Evolutionary conservation across 1,284 basidiomycete species (phyloP).

Genomic region (Pascua sp.): DNA sequence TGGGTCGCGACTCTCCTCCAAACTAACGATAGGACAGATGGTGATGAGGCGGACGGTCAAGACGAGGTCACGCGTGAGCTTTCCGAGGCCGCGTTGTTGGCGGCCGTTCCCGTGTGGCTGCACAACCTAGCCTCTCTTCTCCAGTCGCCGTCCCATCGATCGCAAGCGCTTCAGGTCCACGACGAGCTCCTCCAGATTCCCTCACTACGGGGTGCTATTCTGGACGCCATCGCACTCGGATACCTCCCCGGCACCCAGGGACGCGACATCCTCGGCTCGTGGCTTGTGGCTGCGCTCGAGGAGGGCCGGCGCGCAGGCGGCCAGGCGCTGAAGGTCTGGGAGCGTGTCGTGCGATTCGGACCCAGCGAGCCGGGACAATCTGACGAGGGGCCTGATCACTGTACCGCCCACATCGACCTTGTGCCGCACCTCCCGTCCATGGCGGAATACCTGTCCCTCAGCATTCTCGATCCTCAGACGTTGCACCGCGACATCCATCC

Average conservation of each 20-base stretch:
- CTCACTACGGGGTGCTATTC: conserved; percentile 57
- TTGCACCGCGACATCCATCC: conserved; percentile 70
- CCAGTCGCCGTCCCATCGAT: conserved; percentile 72
- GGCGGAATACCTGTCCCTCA: conserved; percentile 46
- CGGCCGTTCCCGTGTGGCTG: conserved; percentile 76
- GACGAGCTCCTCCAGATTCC: conserved; percentile 62
- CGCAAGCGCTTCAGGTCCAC: conserved; percentile 70
- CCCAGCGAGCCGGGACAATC: background rate
- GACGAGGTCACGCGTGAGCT: conserved; percentile 53
- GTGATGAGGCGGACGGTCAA: conserved; percentile 45
- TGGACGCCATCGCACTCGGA: conserved; percentile 56
- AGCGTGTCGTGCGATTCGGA: conserved; percentile 28
- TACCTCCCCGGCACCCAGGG: conserved; percentile 58
- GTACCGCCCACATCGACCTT: conserved; percentile 44
- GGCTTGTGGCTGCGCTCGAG: conserved; percentile 55
- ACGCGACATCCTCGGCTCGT: conserved; percentile 72
- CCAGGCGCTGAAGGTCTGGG: conserved; percentile 33
- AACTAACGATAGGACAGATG: conserved; percentile 28
- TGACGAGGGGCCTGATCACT: no score
- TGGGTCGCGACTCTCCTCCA: conserved; percentile 56
- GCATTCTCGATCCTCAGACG: conserved; percentile 63
- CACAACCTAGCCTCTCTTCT: conserved; percentile 81
- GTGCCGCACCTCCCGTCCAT: conserved; percentile 39
- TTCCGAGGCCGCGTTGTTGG: conserved; percentile 37
- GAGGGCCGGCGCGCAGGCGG: conserved; percentile 43